These are phyloP conservation scores for Blastomyces parvus DNA, from an alignment of 2,329 filamentous ascomycete genomes.

Conservation along the genomic window DNA sequence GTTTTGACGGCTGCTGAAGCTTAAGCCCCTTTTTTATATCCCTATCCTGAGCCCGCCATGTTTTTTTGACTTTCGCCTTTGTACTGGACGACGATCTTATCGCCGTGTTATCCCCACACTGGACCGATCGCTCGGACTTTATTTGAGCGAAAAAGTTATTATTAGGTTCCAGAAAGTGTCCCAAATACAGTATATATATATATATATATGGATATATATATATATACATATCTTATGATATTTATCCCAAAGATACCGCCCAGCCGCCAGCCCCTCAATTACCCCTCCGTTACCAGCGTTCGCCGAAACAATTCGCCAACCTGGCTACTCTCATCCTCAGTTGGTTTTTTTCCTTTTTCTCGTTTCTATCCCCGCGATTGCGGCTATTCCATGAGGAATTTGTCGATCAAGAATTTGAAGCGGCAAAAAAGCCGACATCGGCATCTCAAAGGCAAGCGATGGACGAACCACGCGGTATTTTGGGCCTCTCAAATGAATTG, in stretches of 20 bases:
- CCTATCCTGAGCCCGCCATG: neutral
- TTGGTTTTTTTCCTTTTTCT: conserved; percentile 11
- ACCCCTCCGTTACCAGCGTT: neutral
- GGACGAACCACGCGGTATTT: conserved; percentile 17
- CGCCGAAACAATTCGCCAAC: conserved; percentile 3
- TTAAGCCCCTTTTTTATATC: neutral
- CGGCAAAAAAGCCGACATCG: conserved; percentile 11
- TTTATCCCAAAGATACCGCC: neutral
- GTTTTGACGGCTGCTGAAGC: neutral
- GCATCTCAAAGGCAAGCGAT: conserved; percentile 12
- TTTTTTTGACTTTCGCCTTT: neutral
- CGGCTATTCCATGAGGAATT: conserved; percentile 11
- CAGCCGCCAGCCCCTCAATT: neutral
- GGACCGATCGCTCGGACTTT: neutral
- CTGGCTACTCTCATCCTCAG: conserved; percentile 7
- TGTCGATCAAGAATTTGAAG: conserved; percentile 9
- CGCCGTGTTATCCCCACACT: neutral
- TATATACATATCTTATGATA: conserved; percentile 1
- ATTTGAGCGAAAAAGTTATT: neutral
- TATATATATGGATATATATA: neutral
- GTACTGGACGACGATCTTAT: neutral
- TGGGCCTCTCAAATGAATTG: conserved; percentile 39
- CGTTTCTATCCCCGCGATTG: conserved; percentile 6
- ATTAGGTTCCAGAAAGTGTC: neutral
- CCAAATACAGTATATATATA: neutral